These are phyloP conservation scores for Penstemon barbatus DNA, from an alignment of 257 asterid genomes.

Conservation along the genomic window DNA sequence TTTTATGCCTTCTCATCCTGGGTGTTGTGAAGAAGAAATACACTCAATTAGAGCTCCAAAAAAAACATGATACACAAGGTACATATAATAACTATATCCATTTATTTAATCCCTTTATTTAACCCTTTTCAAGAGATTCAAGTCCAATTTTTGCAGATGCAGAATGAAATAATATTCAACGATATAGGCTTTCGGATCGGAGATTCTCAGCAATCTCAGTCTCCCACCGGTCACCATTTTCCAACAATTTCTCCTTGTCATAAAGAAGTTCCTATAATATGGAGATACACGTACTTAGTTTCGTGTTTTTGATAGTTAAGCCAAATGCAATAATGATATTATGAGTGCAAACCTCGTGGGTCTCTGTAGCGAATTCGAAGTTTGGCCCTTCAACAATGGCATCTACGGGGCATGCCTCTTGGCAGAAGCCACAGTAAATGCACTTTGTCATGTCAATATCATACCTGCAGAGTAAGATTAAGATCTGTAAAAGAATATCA, in stretches of 20 bases:
- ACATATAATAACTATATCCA: conserved; percentile 20
- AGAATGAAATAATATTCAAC: conserved; percentile 30
- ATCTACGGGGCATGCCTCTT: conserved; percentile 98
- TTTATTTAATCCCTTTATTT: conserved; percentile 37
- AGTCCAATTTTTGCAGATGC: conserved; percentile 23
- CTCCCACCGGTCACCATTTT: conserved; percentile 95
- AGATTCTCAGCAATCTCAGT: conserved; percentile 94
- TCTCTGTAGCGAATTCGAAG: conserved; percentile 92
- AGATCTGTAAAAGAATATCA: background rate
- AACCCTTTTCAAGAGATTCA: conserved; percentile 20
- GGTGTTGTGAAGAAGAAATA: conserved; percentile 9
- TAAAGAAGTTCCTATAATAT: conserved; percentile 74
- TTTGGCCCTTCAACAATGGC: conserved; percentile 98
- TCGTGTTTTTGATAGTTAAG: background rate
- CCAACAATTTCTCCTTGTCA: conserved; percentile 94
- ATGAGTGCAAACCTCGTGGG: conserved; percentile 66
- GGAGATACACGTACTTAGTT: conserved; percentile 8
- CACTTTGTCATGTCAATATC: conserved; percentile 96
- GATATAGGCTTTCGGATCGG: conserved; percentile 87
- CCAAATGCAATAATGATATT: too few relatives aligned
- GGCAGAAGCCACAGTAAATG: conserved; percentile 96
- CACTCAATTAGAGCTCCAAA: background rate
- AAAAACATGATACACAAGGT: background rate
- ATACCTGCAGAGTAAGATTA: conserved; percentile 48
- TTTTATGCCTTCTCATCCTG: conserved; percentile 17